These are phyloP conservation scores for Leccinum colubrinum DNA, from an alignment of 1,284 basidiomycete genomes.

Conservation along the genomic window DNA sequence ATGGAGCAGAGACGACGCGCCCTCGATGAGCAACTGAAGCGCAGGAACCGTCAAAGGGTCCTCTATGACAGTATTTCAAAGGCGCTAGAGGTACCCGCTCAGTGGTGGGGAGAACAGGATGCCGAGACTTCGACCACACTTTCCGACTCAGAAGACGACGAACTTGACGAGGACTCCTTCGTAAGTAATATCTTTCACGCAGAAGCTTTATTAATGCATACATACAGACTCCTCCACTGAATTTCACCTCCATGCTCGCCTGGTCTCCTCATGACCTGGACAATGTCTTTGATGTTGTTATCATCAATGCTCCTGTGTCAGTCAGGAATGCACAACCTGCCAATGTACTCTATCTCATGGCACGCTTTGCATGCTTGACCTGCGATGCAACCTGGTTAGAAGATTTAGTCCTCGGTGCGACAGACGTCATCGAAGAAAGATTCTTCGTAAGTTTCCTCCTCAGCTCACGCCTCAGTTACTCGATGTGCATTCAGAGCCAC, in stretches of 20 bases:
- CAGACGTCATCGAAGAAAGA: conserved; percentile 88
- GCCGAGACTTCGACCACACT: conserved; percentile 36
- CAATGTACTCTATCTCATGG: conserved; percentile 79
- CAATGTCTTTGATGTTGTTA: conserved; percentile 76
- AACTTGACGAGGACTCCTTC: conserved; percentile 47
- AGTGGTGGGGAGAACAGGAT: conserved; percentile 62
- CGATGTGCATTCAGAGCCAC: conserved; percentile 51
- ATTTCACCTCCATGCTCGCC: conserved; percentile 86
- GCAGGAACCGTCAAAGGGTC: conserved; percentile 49
- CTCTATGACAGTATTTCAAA: conserved; percentile 55
- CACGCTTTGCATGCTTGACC: conserved; percentile 83
- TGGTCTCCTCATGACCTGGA: conserved; percentile 81
- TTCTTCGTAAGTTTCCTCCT: conserved; percentile 72
- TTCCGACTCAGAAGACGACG: conserved; percentile 45
- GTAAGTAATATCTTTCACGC: conserved; percentile 39
- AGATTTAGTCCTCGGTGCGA: conserved; percentile 86
- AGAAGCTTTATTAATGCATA: conserved; percentile 14
- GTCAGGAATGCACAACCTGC: conserved; percentile 76
- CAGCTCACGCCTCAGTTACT: conserved; percentile 4
- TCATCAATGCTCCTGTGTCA: conserved; percentile 68
- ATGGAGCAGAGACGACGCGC: conserved; percentile 61
- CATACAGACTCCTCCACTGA: conserved; percentile 62
- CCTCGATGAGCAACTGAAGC: conserved; percentile 57
- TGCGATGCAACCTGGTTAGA: conserved; percentile 91
- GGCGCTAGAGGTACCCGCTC: conserved; percentile 51